Conservation (phyloP, 2,329 filamentous ascomycete species). For the Lizonia empirigonia region DNA sequence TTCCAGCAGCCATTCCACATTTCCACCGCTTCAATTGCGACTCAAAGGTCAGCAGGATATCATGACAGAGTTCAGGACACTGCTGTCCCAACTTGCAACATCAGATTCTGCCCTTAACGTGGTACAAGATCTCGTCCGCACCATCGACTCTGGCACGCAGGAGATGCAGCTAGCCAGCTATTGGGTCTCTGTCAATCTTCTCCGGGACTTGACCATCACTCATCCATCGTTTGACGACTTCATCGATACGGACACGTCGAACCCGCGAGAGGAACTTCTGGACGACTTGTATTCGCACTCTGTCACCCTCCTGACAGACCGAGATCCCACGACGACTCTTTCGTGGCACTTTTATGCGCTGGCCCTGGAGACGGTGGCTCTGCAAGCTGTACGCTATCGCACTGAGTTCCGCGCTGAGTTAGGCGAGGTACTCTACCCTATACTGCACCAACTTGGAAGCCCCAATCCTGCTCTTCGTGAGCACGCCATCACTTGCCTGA, state of each 20-base stretch:
- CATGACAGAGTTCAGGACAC: slow-evolving; percentile 64
- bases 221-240: slow-evolving; percentile 68
- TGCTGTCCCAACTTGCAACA: slow-evolving; percentile 62
- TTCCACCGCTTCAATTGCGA: slow-evolving; percentile 62
- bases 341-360: slow-evolving; percentile 80
- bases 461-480: slow-evolving; percentile 69
- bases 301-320: slow-evolving; percentile 62
- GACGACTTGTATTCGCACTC: slow-evolving; percentile 74
- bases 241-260: slow-evolving; percentile 58
- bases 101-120: slow-evolving; percentile 56
- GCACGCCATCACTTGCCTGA: slow-evolving; percentile 83
- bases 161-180: slow-evolving; percentile 70
- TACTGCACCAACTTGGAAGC: slow-evolving; percentile 87
- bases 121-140: slow-evolving; percentile 68
- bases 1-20: slow-evolving; percentile 46
- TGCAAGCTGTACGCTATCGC: slow-evolving; percentile 71
- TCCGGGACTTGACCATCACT: slow-evolving; percentile 62
- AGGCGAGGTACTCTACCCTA: slow-evolving; percentile 87
- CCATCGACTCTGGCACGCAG: slow-evolving; percentile 63
- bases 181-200: slow-evolving; percentile 78
- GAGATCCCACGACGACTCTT: slow-evolving; percentile 40
- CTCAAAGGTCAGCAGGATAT: slow-evolving; percentile 71
- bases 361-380: slow-evolving; percentile 78
- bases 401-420: slow-evolving; percentile 79
- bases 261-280: slow-evolving; percentile 43